Conservation (phyloP, 108 stramenopile species). For the Cyclotella choctawhatcheeana region DNA sequence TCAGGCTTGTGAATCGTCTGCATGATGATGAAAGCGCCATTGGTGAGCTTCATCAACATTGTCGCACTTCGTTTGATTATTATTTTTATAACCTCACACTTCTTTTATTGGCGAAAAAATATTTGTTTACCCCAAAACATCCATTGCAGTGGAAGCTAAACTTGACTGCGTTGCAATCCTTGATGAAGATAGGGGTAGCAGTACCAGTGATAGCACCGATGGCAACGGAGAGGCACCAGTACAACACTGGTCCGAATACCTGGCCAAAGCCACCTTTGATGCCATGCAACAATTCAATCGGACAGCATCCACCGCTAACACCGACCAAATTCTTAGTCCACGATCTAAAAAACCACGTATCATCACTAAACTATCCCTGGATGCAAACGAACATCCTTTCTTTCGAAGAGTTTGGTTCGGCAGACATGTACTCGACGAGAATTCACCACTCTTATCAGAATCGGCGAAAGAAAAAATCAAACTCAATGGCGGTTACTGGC, state of each 20-base stretch:
- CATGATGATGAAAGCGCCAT: slow-evolving; percentile 73
- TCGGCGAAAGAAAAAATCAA: slow-evolving; percentile 56
- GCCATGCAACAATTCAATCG: neutral
- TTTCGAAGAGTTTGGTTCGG: slow-evolving; percentile 80
- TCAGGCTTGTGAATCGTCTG: slow-evolving; percentile 79
- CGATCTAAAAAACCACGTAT: slow-evolving; percentile 51
- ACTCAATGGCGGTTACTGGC: slow-evolving; percentile 75
- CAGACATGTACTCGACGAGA: slow-evolving; percentile 74
- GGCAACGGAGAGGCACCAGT: no score
- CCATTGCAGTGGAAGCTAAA: slow-evolving; percentile 64
- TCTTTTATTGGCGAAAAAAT: no score
- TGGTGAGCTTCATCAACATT: no score
- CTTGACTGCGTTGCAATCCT: slow-evolving; percentile 76
- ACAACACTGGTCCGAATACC: no score
- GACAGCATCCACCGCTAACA: no score
- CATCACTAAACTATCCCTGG: slow-evolving; percentile 70
- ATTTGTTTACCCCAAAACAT: no score
- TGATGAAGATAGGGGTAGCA: slow-evolving; percentile 24
- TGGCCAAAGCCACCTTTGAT: no score
- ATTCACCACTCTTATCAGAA: slow-evolving; percentile 71
- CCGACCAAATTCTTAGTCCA: neutral
- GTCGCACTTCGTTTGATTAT: no score
- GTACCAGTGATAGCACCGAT: no score
- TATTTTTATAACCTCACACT: neutral
- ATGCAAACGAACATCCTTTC: slow-evolving; percentile 77